phyloP scores from a whole-genome alignment of 2,329 filamentous ascomycete species.

The Ophiognomonia clavigignenti-juglandacearum region DNA sequence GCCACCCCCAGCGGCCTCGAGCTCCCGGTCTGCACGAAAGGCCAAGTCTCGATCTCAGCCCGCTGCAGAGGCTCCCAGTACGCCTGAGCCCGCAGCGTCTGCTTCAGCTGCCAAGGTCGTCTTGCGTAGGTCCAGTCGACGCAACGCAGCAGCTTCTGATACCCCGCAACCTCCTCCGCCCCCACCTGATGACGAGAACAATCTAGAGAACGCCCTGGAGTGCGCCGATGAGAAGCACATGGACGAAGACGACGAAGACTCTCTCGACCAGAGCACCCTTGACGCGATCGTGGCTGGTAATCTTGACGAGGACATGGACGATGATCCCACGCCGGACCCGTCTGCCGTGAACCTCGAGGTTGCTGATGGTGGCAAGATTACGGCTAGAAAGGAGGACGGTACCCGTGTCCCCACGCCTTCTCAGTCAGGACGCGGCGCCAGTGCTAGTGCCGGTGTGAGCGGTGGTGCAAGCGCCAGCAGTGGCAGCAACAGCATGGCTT shows the following conservation, averaged over 20 bases:
- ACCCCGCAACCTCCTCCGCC: slow-evolving; percentile 45
- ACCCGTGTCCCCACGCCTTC: slow-evolving; percentile 75
- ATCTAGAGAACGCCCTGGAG: slow-evolving; percentile 69
- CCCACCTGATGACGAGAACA: slow-evolving; percentile 55
- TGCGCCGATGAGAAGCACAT: slow-evolving; percentile 89
- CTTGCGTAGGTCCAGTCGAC: slow-evolving; percentile 60
- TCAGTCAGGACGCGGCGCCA: slow-evolving; percentile 22
- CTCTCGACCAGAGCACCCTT: slow-evolving; percentile 62
- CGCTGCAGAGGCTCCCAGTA: slow-evolving; percentile 35
- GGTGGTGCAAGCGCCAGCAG: background rate
- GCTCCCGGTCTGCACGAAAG: slow-evolving; percentile 39
- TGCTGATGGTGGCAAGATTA: slow-evolving; percentile 79
- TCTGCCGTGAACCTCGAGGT: slow-evolving; percentile 90
- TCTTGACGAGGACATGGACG: slow-evolving; percentile 78
- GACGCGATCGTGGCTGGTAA: slow-evolving; percentile 91
- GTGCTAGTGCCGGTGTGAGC: slow-evolving; percentile 26
- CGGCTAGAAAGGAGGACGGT: slow-evolving; percentile 86
- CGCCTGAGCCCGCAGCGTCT: slow-evolving; percentile 40
- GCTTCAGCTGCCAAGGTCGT: slow-evolving; percentile 53
- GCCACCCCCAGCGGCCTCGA: slow-evolving; percentile 35
- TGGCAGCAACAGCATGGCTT: slow-evolving; percentile 32
- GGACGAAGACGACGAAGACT: slow-evolving; percentile 63
- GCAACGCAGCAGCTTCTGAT: slow-evolving; percentile 49
- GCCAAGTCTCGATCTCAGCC: slow-evolving; percentile 42
- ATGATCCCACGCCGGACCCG: slow-evolving; percentile 67